These are phyloP conservation scores for Corynespora cassiicola DNA, from an alignment of 2,329 filamentous ascomycete species.

Conservation along the genomic window DNA sequence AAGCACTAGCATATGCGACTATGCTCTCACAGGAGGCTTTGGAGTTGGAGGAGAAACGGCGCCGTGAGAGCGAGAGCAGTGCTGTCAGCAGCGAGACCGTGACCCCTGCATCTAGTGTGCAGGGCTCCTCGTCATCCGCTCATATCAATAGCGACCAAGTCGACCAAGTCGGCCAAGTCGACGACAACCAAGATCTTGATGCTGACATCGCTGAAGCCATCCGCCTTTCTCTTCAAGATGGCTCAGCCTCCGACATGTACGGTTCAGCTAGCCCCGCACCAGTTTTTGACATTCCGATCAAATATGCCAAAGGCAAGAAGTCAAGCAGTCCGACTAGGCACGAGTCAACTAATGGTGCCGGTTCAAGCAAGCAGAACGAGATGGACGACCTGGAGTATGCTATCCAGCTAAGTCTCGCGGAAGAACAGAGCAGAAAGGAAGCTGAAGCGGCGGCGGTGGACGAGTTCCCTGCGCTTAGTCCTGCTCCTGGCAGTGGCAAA, in stretches of 20 bases:
- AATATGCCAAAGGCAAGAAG: constrained; percentile 49
- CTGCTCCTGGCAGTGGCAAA: constrained; percentile 22
- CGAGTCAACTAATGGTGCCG: constrained; percentile 39
- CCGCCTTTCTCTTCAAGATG: constrained; percentile 54
- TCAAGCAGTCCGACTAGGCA: constrained; percentile 34
- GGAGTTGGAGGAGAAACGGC: constrained; percentile 55
- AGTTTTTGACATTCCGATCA: constrained; percentile 54
- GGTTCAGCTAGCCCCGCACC: constrained; percentile 13
- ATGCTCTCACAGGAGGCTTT: constrained; percentile 67
- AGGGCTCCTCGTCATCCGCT: constrained; percentile 35
- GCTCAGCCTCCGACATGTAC: constrained; percentile 18
- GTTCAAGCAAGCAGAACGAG: constrained; percentile 50
- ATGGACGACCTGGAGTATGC: constrained; percentile 67
- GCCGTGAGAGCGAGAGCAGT: constrained; percentile 52
- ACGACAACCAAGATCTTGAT: constrained; percentile 61
- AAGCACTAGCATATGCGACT: constrained; percentile 67
- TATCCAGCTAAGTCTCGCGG: constrained; percentile 66
- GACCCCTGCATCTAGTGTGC: constrained; percentile 43
- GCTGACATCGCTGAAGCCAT: constrained; percentile 69
- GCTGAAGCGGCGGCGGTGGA: constrained; percentile 21
- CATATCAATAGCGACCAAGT: constrained; percentile 45
- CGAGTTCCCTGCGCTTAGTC: constrained; percentile 39
- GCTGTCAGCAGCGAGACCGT: constrained; percentile 44
- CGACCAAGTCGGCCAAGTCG: too few relatives aligned
- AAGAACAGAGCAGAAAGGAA: constrained; percentile 59